A percentile compares a stretch with the other conserved stretches of the same genome.
Evolutionary conservation across 805 yeast species (phyloP).

Genomic region (Kluyveromyces dobzhanskii): DNA sequence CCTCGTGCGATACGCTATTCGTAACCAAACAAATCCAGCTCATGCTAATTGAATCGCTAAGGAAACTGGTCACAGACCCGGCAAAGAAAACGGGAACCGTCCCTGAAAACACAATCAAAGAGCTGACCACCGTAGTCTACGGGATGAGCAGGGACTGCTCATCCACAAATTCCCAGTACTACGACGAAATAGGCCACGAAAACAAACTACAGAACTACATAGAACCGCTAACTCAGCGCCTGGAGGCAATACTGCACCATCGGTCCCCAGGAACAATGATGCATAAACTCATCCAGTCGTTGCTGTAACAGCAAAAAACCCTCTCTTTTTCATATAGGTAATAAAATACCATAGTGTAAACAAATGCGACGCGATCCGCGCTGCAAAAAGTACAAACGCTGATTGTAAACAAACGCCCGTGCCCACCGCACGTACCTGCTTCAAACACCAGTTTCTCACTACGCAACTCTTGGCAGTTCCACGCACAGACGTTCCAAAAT

Average conservation of each 20-base stretch:
- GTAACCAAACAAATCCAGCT: slow-evolving; percentile 13
- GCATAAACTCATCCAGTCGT: neutral
- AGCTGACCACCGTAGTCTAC: slow-evolving; percentile 1
- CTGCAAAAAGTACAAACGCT: too few relatives aligned
- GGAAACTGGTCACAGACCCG: neutral
- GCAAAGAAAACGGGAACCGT: neutral
- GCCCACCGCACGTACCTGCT: too few relatives aligned
- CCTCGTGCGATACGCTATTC: slow-evolving; percentile 12
- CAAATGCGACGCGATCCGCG: too few relatives aligned
- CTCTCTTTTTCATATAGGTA: too few relatives aligned
- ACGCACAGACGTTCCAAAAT: too few relatives aligned
- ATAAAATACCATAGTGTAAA: too few relatives aligned
- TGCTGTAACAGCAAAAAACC: too few relatives aligned
- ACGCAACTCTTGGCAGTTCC: too few relatives aligned
- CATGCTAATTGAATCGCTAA: slow-evolving; percentile 7
- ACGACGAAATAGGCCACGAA: neutral
- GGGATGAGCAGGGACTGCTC: slow-evolving; percentile 3
- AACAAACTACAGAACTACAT: neutral
- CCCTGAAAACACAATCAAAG: neutral
- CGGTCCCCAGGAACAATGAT: neutral
- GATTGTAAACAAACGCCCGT: too few relatives aligned
- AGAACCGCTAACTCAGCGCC: neutral
- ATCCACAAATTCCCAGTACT: neutral
- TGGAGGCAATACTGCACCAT: neutral
- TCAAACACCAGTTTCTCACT: too few relatives aligned